Evolutionary conservation across 1,284 basidiomycete genomes (phyloP).

Genomic region (Ceratorhiza oryzae-sativae): DNA sequence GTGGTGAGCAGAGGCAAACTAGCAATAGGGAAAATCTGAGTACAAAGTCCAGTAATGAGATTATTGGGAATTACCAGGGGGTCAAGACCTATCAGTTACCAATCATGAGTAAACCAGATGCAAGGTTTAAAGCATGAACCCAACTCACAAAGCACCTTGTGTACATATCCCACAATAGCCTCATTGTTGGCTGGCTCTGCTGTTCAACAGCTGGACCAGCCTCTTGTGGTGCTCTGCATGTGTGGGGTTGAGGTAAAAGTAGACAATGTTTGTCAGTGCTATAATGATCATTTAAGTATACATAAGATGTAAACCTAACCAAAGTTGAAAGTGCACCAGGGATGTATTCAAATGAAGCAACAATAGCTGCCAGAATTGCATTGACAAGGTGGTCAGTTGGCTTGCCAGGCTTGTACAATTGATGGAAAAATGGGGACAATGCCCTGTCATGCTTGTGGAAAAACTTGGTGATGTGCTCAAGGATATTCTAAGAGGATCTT

Average conservation of each 20-base stretch:
- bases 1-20: conserved; percentile 9
- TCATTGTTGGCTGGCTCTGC: conserved; percentile 43
- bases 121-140: neutral
- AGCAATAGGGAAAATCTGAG: neutral
- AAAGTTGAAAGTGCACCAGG: conserved; percentile 57
- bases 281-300: too few species aligned
- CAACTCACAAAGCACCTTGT: conserved; percentile 70
- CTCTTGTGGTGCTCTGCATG: conserved; percentile 53
- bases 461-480: conserved; percentile 59
- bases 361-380: conserved; percentile 71
- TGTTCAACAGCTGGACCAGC: conserved; percentile 55
- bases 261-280: conserved; percentile 64
- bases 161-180: conserved; percentile 61
- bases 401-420: conserved; percentile 63
- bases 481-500: conserved; percentile 55
- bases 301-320: neutral
- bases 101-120: neutral
- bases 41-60: conserved; percentile 44
- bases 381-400: conserved; percentile 68
- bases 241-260: conserved; percentile 64
- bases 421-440: conserved; percentile 60
- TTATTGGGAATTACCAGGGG: conserved; percentile 56
- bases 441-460: conserved; percentile 54
- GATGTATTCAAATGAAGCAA: conserved; percentile 69
- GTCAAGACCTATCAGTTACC: conserved; percentile 60